Evolutionary conservation across 169 alveolate species (phyloP).

Genomic region (Plasmodium vinckei): DNA sequence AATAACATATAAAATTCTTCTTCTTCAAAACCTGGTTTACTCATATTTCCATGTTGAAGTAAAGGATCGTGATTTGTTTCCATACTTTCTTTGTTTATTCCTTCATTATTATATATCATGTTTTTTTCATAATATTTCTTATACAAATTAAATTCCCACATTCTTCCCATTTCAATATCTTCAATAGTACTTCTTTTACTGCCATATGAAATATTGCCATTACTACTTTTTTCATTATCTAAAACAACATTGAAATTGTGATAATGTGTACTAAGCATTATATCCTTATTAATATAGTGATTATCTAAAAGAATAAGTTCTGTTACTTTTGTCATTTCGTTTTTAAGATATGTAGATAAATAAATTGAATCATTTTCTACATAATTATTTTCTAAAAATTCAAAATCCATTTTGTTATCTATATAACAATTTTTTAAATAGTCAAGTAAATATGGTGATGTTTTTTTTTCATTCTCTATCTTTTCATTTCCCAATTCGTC

Average conservation of each 20-base stretch:
- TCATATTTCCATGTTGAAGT: not conserved
- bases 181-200: not conserved
- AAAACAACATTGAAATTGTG: slow-evolving; percentile 13
- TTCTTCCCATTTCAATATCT: slow-evolving; percentile 5
- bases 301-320: slow-evolving; percentile 56
- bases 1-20: slow-evolving; percentile 41
- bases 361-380: slow-evolving; percentile 74
- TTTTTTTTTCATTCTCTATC: slow-evolving; percentile 24
- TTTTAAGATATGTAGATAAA: slow-evolving; percentile 29
- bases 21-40: not conserved
- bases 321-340: slow-evolving; percentile 58
- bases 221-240: slow-evolving; percentile 2
- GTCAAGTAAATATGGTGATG: slow-evolving; percentile 26
- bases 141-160: slow-evolving; percentile 25
- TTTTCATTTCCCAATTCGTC: slow-evolving; percentile 5
- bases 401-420: slow-evolving; percentile 21
- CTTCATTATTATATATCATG: too few species aligned
- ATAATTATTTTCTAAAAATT: slow-evolving; percentile 3
- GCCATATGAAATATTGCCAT: not conserved
- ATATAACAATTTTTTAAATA: slow-evolving; percentile 30
- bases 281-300: slow-evolving; percentile 71
- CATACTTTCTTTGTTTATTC: not conserved
- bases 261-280: slow-evolving; percentile 70
- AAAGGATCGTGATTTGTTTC: not conserved
- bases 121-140: slow-evolving; percentile 3